Base-by-base conservation (phyloP, 1,284 basidiomycete species). In the Cystobasidium sp. region DNA sequence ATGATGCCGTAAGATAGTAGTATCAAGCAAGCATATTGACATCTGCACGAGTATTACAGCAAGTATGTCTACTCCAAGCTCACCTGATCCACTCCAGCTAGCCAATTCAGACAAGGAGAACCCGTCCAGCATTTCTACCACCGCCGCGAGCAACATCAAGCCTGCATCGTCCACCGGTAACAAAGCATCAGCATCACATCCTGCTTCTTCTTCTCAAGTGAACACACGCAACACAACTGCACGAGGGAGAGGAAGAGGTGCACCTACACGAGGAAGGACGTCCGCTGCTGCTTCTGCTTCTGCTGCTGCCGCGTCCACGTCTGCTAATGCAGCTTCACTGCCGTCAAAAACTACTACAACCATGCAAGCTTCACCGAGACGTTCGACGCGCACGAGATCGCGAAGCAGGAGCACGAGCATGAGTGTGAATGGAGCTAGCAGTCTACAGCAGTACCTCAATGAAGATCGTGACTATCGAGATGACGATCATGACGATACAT, bases 11-110 rank as follows among this genome's bases (percentile, higher is more conserved):
- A 12, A 49, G 46, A 49, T n/a, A 6, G 46, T 49, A 49, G 14
- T n/a, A 49, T 3, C 46, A n/a, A 3, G 58, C n/a, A 18, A 39
- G 2, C 5, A 8, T 16, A 31, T 6, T 31, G n/a, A 31, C 6
- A 18, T 24, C 6, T 59, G 56, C 16, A 51, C 1, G 16, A 77
- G 63, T 22, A 76, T 51, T 0, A 81, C 69, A 51, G 77, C 41
- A 7, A 77, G 37, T 47, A 76, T 75, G 39, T 18, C n/a, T 20
- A 20, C 59, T 44, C 39, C 59, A 43, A 24, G 44, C 59, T 62
- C 59, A 20, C 39, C 59, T 14, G 59, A 62, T 24, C 41, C 59
- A 20, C 39, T 43, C 44, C 39, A 47, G 44, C 59, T 43, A 12
- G 37, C 59, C 18, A 44, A 43, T 20, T 62, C 59, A 41, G 59